Conservation (phyloP, 2,329 filamentous ascomycete genomes). For the Cladophialophora immunda region DNA sequence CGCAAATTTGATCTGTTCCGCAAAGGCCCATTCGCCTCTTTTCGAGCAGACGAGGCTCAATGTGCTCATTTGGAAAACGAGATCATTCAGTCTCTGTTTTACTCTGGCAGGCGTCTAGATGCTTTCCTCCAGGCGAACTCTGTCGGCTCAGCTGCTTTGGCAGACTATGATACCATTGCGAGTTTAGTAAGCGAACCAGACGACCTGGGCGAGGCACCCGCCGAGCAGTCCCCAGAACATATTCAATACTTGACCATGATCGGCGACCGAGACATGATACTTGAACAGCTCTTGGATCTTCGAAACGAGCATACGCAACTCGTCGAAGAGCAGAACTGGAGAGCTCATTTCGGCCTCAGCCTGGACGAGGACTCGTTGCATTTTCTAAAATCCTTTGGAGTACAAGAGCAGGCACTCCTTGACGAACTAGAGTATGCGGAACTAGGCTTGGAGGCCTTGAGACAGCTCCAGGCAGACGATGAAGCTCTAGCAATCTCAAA, state of each 20-base stretch:
- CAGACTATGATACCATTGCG: neutral
- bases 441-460: conserved; percentile 13
- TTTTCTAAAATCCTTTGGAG: conserved; percentile 11
- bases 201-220: neutral
- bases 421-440: conserved; percentile 24
- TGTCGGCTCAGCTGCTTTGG: neutral
- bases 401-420: neutral
- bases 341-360: conserved; percentile 19
- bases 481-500: conserved; percentile 12
- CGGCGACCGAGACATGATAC: conserved; percentile 13
- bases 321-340: conserved; percentile 11
- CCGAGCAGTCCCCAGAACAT: conserved; percentile 2
- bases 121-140: neutral
- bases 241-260: conserved; percentile 15
- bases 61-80: conserved; percentile 11
- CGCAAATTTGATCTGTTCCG: conserved; percentile 7
- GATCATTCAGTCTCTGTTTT: conserved; percentile 20
- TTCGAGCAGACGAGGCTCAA: conserved; percentile 4
- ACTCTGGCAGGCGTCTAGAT: conserved; percentile 17
- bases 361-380: conserved; percentile 18
- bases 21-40: conserved; percentile 11
- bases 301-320: conserved; percentile 4
- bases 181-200: neutral
- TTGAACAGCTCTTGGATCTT: conserved; percentile 11
- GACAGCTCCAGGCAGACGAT: conserved; percentile 14